A percentile compares a stretch with the other conserved stretches of the same genome.
phyloP scores from a whole-genome alignment of 2,329 filamentous ascomycete genomes.

The Sporothrix globosa region DNA sequence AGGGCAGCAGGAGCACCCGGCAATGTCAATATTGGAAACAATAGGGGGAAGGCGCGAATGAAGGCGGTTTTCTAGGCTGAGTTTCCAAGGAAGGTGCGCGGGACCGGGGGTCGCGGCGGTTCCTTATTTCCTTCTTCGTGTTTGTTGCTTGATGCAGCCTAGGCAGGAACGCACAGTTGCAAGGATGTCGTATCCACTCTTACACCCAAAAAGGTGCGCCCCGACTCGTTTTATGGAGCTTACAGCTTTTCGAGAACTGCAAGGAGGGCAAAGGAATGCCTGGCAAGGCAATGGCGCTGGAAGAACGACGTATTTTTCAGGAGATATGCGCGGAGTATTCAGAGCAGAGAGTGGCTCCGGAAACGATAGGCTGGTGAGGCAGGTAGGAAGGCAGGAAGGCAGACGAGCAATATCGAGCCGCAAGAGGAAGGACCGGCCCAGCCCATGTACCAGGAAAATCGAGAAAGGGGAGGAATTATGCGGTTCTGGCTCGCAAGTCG shows the following conservation, averaged over 20 bases:
- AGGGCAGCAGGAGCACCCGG: neutral
- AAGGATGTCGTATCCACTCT: slow-evolving; percentile 17
- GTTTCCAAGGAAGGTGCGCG: slow-evolving; percentile 13
- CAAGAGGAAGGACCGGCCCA: neutral
- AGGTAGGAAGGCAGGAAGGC: neutral
- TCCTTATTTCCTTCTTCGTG: slow-evolving; percentile 2
- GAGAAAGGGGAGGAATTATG: neutral
- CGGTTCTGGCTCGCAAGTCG: neutral
- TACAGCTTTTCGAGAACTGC: slow-evolving; percentile 3
- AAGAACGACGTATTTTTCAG: neutral
- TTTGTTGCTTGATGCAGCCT: neutral
- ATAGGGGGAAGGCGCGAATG: slow-evolving; percentile 29
- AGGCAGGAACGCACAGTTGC: slow-evolving; percentile 9
- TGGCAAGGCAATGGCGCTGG: neutral
- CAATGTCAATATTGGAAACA: slow-evolving; percentile 17
- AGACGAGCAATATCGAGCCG: slow-evolving; percentile 9
- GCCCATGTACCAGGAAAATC: slow-evolving; percentile 8
- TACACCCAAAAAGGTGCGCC: neutral
- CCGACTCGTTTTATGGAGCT: slow-evolving; percentile 17
- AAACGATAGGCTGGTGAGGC: neutral
- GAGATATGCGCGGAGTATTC: no score
- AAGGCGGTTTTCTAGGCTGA: slow-evolving; percentile 15
- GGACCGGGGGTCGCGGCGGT: neutral
- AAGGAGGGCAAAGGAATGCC: neutral
- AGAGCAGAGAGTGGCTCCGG: no score